phyloP scores from a whole-genome alignment of 1,139 yeast genomes.

The Nadsonia starkeyi-henricii region DNA sequence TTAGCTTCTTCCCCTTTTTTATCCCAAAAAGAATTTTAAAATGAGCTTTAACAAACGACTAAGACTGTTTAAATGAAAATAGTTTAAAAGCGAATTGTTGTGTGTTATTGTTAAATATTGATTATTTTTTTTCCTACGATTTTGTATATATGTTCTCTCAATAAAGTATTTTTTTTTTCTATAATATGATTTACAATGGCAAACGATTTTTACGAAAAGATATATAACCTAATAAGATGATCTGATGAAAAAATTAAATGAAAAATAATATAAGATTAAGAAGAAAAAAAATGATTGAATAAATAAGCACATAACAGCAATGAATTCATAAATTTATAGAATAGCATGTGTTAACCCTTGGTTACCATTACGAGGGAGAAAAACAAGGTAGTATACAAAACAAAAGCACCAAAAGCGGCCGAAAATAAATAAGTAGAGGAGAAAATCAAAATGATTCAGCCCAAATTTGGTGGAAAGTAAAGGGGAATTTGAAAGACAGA shows the following conservation, averaged over 20 bases:
- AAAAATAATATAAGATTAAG: background rate
- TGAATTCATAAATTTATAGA: background rate
- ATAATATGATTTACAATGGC: background rate
- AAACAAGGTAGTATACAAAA: too few relatives aligned
- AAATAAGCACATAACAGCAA: background rate
- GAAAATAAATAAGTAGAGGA: too few relatives aligned
- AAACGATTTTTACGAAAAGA: background rate
- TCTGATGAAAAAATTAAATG: background rate
- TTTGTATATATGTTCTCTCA: background rate
- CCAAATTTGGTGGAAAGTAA: too few relatives aligned
- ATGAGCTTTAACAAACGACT: too few relatives aligned
- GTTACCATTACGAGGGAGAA: too few relatives aligned
- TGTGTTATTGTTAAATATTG: too few relatives aligned
- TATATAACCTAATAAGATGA: too few relatives aligned
- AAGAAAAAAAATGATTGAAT: background rate
- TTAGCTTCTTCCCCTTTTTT: conserved; percentile 14
- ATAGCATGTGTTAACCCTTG: background rate
- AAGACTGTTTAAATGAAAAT: too few relatives aligned
- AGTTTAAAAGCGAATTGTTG: background rate
- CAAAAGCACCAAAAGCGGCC: too few relatives aligned
- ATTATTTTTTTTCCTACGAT: background rate
- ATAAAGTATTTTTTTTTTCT: background rate
- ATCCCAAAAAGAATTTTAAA: conserved; percentile 6
- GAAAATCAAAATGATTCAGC: too few relatives aligned
- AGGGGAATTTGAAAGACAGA: background rate